phyloP scores from a whole-genome alignment of 75 land plant species.

The Gnetum montanum region DNA sequence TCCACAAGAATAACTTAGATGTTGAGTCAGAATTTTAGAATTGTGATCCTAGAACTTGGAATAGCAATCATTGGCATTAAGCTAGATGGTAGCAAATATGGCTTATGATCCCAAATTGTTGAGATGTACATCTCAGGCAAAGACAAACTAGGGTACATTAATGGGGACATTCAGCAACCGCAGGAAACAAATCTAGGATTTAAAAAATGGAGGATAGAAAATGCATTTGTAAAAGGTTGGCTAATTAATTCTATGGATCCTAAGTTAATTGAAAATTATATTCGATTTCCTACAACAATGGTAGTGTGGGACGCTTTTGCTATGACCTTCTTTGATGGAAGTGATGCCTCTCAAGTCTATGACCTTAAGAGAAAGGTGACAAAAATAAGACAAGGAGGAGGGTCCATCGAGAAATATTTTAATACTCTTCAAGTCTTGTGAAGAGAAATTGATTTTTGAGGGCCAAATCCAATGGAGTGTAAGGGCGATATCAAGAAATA shows the following conservation, averaged over 20 bases:
- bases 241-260: constrained; percentile 15
- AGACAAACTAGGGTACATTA: constrained; percentile 11
- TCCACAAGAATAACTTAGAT: too few species aligned
- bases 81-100: constrained; percentile 8
- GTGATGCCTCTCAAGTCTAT: constrained; percentile 9
- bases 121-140: constrained; percentile 19
- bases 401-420: not conserved
- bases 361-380: not conserved
- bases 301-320: constrained; percentile 7
- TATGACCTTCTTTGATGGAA: constrained; percentile 11
- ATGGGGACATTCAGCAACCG: constrained; percentile 7
- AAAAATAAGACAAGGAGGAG: not conserved
- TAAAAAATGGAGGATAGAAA: constrained; percentile 9
- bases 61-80: not conserved
- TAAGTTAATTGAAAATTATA: constrained; percentile 2
- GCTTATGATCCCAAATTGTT: constrained; percentile 16
- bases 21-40: too few species aligned
- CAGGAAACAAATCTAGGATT: constrained; percentile 5
- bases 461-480: constrained; percentile 17
- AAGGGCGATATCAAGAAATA: constrained; percentile 8
- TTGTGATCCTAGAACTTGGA: too few species aligned
- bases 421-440: not conserved
- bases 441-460: constrained; percentile 1
- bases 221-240: constrained; percentile 12
- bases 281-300: constrained; percentile 9